A percentile compares a stretch with the other conserved stretches of the same genome.
These are phyloP conservation scores for Ceratobasidium sp. DNA, from an alignment of 1,284 basidiomycete genomes.

Conservation along the genomic window DNA sequence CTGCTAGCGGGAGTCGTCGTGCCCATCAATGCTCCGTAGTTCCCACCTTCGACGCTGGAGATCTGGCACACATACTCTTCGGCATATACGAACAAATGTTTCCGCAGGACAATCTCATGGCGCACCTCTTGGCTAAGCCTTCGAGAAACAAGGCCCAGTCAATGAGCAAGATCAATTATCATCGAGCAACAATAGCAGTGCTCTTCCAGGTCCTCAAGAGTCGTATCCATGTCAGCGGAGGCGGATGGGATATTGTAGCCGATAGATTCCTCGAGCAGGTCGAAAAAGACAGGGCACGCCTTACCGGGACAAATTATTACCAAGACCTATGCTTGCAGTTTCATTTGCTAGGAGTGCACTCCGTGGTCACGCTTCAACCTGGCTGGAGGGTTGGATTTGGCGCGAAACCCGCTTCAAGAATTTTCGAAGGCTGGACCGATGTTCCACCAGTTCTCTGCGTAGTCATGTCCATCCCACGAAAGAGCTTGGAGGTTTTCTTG, in stretches of 20 bases:
- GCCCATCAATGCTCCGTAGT: not conserved
- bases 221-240: not conserved
- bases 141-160: not conserved
- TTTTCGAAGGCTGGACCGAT: not conserved
- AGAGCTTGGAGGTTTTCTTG: not conserved
- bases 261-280: not conserved
- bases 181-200: slow-evolving; percentile 4
- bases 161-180: not conserved
- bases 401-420: not conserved
- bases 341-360: not conserved
- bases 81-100: slow-evolving; percentile 29
- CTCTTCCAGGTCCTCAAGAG: not conserved
- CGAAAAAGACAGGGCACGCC: not conserved
- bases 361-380: not conserved
- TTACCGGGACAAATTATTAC: not conserved
- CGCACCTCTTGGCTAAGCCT: not conserved
- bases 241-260: not conserved
- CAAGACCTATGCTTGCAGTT: slow-evolving; percentile 27
- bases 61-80: slow-evolving; percentile 9
- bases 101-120: not conserved
- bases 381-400: not conserved
- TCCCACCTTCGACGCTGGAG: not conserved
- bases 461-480: slow-evolving; percentile 21
- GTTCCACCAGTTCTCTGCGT: slow-evolving; percentile 30
- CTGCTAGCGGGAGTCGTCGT: slow-evolving; percentile 12